Conservation (phyloP, 306 rosid genomes). For the Malus sieversii region DNA sequence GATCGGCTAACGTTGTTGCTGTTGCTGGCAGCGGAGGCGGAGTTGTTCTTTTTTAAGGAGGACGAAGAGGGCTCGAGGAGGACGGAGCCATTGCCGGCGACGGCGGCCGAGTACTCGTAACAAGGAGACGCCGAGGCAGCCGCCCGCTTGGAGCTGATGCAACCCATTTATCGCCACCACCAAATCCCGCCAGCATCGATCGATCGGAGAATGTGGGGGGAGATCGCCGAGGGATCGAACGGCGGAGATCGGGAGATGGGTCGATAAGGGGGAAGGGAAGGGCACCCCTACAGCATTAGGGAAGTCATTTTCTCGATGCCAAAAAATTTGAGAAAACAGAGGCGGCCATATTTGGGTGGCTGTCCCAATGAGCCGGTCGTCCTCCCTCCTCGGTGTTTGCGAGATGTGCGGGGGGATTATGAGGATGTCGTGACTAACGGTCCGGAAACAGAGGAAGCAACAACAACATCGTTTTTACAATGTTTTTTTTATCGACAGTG, state of each 20-base stretch:
- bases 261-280: not conserved
- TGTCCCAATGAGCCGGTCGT: not conserved
- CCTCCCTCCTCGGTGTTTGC: conserved; percentile 18
- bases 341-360: not conserved
- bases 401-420: conserved; percentile 31
- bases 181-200: conserved; percentile 37
- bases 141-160: conserved; percentile 65
- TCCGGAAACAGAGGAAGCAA: conserved; percentile 42
- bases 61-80: not conserved
- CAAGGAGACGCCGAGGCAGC: conserved; percentile 14
- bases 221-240: conserved; percentile 11
- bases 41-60: not conserved
- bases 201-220: not conserved
- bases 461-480: too few species aligned
- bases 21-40: not conserved
- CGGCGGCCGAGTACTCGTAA: not conserved
- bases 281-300: not conserved
- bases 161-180: conserved; percentile 61
- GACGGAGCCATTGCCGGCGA: conserved; percentile 23
- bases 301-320: not conserved
- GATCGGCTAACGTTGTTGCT: not conserved
- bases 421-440: conserved; percentile 19
- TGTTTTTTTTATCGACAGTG: too few species aligned
- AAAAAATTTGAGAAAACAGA: not conserved
- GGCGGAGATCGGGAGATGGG: conserved; percentile 33